These are phyloP conservation scores for Apiotrichum mycotoxinovorans DNA, from an alignment of 1,284 basidiomycete species.

Conservation along the genomic window DNA sequence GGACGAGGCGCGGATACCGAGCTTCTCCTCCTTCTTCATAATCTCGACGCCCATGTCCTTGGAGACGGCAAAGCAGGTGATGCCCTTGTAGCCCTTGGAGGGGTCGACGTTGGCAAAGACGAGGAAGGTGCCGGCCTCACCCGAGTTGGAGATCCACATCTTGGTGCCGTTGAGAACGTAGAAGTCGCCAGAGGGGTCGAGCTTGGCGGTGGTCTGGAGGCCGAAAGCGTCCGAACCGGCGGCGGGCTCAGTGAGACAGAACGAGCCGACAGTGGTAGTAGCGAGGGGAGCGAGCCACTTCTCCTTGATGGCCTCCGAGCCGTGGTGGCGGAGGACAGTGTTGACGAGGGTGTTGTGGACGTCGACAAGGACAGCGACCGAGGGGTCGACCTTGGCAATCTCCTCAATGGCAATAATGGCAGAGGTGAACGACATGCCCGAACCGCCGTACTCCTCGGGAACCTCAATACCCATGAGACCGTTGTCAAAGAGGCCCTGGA, in stretches of 20 bases:
- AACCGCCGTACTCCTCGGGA: slow-evolving; percentile 73
- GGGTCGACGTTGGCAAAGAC: slow-evolving; percentile 95
- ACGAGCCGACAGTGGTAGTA: slow-evolving; percentile 80
- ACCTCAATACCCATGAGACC: slow-evolving; percentile 99
- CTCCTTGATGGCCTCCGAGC: slow-evolving; percentile 75
- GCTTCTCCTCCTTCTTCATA: slow-evolving; percentile 98
- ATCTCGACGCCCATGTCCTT: slow-evolving; percentile 97
- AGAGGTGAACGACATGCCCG: slow-evolving; percentile 87
- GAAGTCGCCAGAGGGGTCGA: slow-evolving; percentile 54
- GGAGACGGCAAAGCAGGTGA: slow-evolving; percentile 93
- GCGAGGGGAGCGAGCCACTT: slow-evolving; percentile 85
- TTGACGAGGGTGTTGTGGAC: slow-evolving; percentile 98
- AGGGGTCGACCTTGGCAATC: slow-evolving; percentile 91
- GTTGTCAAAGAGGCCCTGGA: slow-evolving; percentile 90
- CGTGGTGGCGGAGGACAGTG: slow-evolving; percentile 87
- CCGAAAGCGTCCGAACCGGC: slow-evolving; percentile 98
- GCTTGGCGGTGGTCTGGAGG: slow-evolving; percentile 84
- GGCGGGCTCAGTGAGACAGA: slow-evolving; percentile 88
- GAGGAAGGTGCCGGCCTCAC: slow-evolving; percentile 82
- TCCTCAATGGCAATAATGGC: slow-evolving; percentile 92
- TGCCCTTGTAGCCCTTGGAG: slow-evolving; percentile 96
- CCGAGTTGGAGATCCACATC: slow-evolving; percentile 99
- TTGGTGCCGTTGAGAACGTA: slow-evolving; percentile 59
- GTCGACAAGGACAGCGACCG: slow-evolving; percentile 93
- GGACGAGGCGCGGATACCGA: slow-evolving; percentile 94